Evolutionary conservation across 805 yeast species (phyloP).

Genomic region (Ogataea neopini): DNA sequence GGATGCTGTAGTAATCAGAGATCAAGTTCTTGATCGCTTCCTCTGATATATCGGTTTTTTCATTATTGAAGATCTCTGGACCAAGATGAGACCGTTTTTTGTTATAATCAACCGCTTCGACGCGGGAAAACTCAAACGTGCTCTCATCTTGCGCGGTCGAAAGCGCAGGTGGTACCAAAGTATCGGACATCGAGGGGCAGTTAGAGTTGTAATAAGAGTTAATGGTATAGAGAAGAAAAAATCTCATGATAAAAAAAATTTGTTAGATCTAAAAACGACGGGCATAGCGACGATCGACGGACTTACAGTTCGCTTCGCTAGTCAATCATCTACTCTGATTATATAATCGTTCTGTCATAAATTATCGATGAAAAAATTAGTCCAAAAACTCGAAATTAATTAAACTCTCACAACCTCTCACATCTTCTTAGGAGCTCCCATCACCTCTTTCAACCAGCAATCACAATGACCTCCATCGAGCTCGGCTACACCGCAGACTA

Average conservation of each 20-base stretch:
- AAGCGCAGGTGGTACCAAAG: conserved; percentile 61
- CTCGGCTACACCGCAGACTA: conserved; percentile 82
- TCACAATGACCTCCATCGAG: conserved; percentile 36
- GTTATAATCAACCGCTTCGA: conserved; percentile 23
- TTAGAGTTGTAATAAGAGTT: too few species aligned
- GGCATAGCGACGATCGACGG: too few species aligned
- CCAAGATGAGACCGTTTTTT: conserved; percentile 29
- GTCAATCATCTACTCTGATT: too few species aligned
- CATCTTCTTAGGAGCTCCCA: too few species aligned
- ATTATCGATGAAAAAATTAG: background rate
- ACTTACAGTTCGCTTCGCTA: too few species aligned
- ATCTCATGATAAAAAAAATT: conserved; percentile 3
- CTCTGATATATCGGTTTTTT: conserved; percentile 19
- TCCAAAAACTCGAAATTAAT: background rate
- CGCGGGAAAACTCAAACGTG: conserved; percentile 50
- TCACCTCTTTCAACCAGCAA: background rate
- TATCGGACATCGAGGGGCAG: conserved; percentile 15
- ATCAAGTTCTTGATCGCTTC: conserved; percentile 38
- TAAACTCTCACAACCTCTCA: background rate
- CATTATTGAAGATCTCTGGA: conserved; percentile 31
- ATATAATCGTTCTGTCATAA: background rate
- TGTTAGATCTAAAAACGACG: background rate
- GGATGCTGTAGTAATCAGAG: conserved; percentile 54
- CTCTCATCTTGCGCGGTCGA: conserved; percentile 73
- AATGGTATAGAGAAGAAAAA: background rate